phyloP scores from a whole-genome alignment of 2,329 filamentous ascomycete species.

The Fusarium sp. region DNA sequence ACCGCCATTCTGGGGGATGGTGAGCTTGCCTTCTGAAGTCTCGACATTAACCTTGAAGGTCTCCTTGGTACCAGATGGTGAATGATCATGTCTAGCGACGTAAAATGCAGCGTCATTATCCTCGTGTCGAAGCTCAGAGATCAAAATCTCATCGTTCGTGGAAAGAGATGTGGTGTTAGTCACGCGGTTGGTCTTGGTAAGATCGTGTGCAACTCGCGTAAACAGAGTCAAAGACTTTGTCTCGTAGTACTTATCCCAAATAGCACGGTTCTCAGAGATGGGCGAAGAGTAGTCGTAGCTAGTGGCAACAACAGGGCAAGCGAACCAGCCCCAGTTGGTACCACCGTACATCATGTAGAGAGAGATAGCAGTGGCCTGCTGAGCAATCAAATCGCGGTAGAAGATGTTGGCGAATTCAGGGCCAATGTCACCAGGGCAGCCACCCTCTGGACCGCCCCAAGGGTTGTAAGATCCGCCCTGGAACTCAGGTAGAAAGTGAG shows the following conservation, averaged over 20 bases:
- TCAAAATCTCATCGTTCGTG: slow-evolving; percentile 64
- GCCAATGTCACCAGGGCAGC: slow-evolving; percentile 66
- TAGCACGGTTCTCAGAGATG: slow-evolving; percentile 68
- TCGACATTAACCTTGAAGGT: slow-evolving; percentile 67
- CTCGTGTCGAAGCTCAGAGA: slow-evolving; percentile 69
- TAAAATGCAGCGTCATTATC: slow-evolving; percentile 70
- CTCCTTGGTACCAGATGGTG: slow-evolving; percentile 63
- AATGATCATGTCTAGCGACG: slow-evolving; percentile 66
- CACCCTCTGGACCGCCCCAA: slow-evolving; percentile 70
- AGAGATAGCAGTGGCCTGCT: slow-evolving; percentile 69
- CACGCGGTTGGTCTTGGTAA: slow-evolving; percentile 66
- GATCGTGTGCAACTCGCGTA: slow-evolving; percentile 62
- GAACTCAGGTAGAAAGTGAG: slow-evolving; percentile 47
- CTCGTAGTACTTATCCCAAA: slow-evolving; percentile 72
- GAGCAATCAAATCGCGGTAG: slow-evolving; percentile 71
- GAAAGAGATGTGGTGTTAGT: slow-evolving; percentile 51
- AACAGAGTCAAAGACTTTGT: slow-evolving; percentile 72
- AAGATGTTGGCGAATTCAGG: slow-evolving; percentile 73
- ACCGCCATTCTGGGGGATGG: slow-evolving; percentile 64
- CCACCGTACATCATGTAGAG: slow-evolving; percentile 76
- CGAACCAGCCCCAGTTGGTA: slow-evolving; percentile 72
- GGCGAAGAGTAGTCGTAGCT: slow-evolving; percentile 75
- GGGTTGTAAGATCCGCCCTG: slow-evolving; percentile 63
- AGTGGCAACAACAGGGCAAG: slow-evolving; percentile 68
- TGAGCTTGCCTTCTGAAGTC: slow-evolving; percentile 67